Evolutionary conservation across 495 filamentous ascomycete species (phyloP), one percentile per base, ranked within the genome.

Genomic region (Neurospora africana): DNA sequence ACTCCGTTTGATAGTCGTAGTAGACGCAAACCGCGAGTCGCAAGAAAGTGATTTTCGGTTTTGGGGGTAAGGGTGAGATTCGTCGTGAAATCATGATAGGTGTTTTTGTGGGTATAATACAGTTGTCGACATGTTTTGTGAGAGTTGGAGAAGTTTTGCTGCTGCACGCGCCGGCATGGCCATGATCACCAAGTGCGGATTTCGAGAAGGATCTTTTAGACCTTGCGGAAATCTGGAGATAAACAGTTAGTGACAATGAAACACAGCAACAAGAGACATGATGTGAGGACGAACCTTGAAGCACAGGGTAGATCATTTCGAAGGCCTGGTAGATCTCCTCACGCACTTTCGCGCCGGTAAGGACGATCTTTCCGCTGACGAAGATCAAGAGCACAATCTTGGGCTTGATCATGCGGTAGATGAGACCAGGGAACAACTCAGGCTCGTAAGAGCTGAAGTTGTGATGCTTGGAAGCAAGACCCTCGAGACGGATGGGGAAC

Each of bases 351-450:
- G 95, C 95, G 75, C 95, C 95, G 72, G 96, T 99, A 81, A 99
- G 85, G 78, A 98, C 96, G 73, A 98, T 99, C 88, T 98, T 98
- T 76, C 95, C 95, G 78, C 91, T 95, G 81, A 99, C 95, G 86
- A 99, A 99, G 81, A 99, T 98, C 83, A 99, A 83, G 21, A 99
- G 91, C 30, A 99, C 95, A 74, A 99, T 98, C 90, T 98, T 98
- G 33, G 95, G 95, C 87, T 98, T 97, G 88, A 98, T 98, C 95
- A 99, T 99, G 82, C 95, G 93, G 82, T 99, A 99, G 86, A 99
- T 99, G 70, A 99, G 89, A 88, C 95, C 95, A 74, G 95, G 96
- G 89, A 99, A 99, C 82, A 99, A 82, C 82, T 99, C 95, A 74
- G 95, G 95, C 83, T 99, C 95, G 82, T 99, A 99, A 58, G 93